Conservation (phyloP, 2,329 filamentous ascomycete species). For the Microcera coccophila region DNA sequence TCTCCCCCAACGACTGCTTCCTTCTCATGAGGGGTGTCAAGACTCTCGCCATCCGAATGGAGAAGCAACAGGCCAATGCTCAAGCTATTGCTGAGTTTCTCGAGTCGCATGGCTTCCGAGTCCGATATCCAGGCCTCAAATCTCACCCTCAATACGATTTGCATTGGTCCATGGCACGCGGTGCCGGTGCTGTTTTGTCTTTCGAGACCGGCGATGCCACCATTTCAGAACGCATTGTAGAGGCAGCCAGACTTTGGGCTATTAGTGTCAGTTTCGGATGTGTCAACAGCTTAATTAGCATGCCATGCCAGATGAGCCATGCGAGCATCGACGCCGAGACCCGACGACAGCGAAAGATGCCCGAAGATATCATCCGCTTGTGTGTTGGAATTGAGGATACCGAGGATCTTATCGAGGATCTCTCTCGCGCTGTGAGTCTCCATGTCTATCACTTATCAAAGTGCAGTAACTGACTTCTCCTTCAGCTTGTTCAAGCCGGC, state of each 20-base stretch:
- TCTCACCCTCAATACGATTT: conserved; percentile 96
- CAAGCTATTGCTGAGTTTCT: conserved; percentile 89
- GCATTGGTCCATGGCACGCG: conserved; percentile 92
- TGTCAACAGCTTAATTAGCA: conserved; percentile 97
- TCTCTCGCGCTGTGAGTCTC: conserved; percentile 77
- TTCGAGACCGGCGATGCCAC: conserved; percentile 89
- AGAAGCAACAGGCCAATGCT: conserved; percentile 93
- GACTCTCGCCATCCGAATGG: conserved; percentile 95
- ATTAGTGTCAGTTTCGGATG: conserved; percentile 98
- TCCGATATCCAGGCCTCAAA: conserved; percentile 89
- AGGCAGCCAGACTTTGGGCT: conserved; percentile 84
- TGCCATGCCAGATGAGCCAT: conserved; percentile 99
- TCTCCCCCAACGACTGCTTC: conserved; percentile 94
- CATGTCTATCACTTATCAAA: background rate
- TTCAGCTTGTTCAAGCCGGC: conserved; percentile 83
- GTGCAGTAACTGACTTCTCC: conserved; percentile 21
- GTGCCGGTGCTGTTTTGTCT: conserved; percentile 87
- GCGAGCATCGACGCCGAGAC: conserved; percentile 97
- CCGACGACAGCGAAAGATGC: conserved; percentile 80
- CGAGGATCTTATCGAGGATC: conserved; percentile 87
- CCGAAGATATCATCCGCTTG: conserved; percentile 91
- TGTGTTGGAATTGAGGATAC: conserved; percentile 96
- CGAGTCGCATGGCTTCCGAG: conserved; percentile 85
- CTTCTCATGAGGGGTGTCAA: conserved; percentile 93
- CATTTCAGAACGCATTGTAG: conserved; percentile 88